phyloP scores from a whole-genome alignment of 345 rosid genomes.

The Citrus hindsii region DNA sequence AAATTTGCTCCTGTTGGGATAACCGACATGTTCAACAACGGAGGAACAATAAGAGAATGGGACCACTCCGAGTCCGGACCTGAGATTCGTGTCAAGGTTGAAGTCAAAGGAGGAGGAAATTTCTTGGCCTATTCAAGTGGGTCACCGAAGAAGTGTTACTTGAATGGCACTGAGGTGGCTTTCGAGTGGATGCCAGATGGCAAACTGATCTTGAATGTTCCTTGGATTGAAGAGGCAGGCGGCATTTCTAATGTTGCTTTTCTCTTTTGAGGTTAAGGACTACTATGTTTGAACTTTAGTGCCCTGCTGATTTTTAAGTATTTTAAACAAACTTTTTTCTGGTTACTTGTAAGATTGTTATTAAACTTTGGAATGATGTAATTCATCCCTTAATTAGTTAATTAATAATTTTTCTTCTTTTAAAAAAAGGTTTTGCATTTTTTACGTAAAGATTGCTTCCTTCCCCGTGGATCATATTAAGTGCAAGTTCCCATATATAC shows the following conservation, averaged over 20 bases:
- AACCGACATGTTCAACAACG: conserved; percentile 67
- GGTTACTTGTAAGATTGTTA: not conserved
- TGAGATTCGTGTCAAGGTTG: conserved; percentile 24
- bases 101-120: conserved; percentile 62
- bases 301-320: not conserved
- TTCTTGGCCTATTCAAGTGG: conserved; percentile 58
- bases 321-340: not conserved
- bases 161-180: conserved; percentile 39
- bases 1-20: conserved; percentile 72
- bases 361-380: not conserved
- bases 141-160: conserved; percentile 45
- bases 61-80: conserved; percentile 24
- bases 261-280: conserved; percentile 24
- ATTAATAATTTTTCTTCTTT: no score
- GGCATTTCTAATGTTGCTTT: conserved; percentile 54
- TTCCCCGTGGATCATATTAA: no score
- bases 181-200: conserved; percentile 53
- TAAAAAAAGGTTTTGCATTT: not conserved
- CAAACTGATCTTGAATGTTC: conserved; percentile 44
- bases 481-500: not conserved
- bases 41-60: conserved; percentile 58
- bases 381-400: not conserved
- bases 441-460: not conserved
- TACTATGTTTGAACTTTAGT: not conserved
- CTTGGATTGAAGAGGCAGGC: conserved; percentile 55